phyloP scores from a whole-genome alignment of 345 rosid genomes.

The Clausena lansium region DNA sequence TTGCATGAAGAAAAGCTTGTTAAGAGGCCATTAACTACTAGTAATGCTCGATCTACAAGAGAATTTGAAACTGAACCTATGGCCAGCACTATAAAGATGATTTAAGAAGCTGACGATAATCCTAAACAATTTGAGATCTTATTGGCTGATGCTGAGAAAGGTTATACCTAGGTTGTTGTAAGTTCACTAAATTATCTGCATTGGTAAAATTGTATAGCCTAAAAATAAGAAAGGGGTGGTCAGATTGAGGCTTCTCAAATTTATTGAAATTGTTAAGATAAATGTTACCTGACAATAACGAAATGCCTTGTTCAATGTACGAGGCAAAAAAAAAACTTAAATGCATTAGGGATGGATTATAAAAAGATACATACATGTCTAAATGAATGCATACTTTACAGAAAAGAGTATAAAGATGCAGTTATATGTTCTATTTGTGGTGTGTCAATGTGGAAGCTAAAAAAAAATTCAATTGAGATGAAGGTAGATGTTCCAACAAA shows the following conservation, averaged over 20 bases:
- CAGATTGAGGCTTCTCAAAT: not conserved
- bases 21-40: too few relatives aligned
- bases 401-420: not conserved
- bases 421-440: not conserved
- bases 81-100: too few relatives aligned
- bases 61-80: too few relatives aligned
- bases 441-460: not conserved
- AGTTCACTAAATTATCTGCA: too few relatives aligned
- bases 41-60: too few relatives aligned
- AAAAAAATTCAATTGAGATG: not conserved
- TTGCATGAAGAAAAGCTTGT: too few relatives aligned
- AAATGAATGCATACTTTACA: not conserved
- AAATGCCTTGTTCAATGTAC: not conserved
- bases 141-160: not conserved
- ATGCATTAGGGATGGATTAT: not conserved
- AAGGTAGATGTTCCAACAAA: not conserved
- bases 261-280: too few relatives aligned
- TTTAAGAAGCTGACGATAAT: too few relatives aligned
- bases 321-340: not conserved
- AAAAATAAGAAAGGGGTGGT: not conserved
- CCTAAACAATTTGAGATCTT: too few relatives aligned
- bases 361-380: not conserved
- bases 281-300: not conserved
- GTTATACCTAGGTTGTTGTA: not conserved
- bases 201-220: not conserved